Conservation (phyloP, 2,329 filamentous ascomycete genomes). For the Beauveria medogensis region DNA sequence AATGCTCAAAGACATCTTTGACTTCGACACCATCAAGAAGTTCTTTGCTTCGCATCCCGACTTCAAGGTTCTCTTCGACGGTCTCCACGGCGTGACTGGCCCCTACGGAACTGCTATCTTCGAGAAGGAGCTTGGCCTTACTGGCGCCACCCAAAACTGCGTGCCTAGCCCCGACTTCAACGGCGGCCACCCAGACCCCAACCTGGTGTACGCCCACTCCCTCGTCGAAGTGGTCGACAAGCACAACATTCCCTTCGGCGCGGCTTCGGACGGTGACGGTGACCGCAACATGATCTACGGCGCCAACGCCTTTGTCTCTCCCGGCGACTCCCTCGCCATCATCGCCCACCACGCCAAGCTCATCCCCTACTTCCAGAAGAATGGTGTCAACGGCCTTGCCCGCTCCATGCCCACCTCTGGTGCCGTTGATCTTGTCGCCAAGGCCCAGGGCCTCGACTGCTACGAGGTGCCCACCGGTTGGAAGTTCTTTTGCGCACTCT, state of each 20-base stretch:
- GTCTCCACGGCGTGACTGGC: constrained; percentile 87
- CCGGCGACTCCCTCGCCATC: constrained; percentile 93
- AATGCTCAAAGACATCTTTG: constrained; percentile 98
- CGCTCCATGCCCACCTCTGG: constrained; percentile 97
- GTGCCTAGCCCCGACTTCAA: constrained; percentile 89
- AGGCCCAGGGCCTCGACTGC: constrained; percentile 81
- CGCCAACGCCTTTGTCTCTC: constrained; percentile 90
- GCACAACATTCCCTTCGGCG: constrained; percentile 87
- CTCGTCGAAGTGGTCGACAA: constrained; percentile 91
- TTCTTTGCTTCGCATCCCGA: constrained; percentile 82
- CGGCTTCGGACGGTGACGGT: constrained; percentile 91
- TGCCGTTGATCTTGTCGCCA: constrained; percentile 89
- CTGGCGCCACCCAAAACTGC: constrained; percentile 78
- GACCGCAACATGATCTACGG: constrained; percentile 99
- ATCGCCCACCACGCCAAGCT: constrained; percentile 94
- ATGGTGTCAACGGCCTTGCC: constrained; percentile 90
- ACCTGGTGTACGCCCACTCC: constrained; percentile 92
- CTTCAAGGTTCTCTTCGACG: constrained; percentile 97
- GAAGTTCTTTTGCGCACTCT: constrained; percentile 98
- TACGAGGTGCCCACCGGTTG: constrained; percentile 98
- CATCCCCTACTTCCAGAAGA: constrained; percentile 97
- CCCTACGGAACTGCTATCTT: constrained; percentile 95
- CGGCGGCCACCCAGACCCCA: constrained; percentile 94
- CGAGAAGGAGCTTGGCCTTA: constrained; percentile 81
- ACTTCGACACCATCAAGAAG: constrained; percentile 90